Base-by-base conservation (phyloP, 2,329 filamentous ascomycete species). In the Neoarthrinium moseri region DNA sequence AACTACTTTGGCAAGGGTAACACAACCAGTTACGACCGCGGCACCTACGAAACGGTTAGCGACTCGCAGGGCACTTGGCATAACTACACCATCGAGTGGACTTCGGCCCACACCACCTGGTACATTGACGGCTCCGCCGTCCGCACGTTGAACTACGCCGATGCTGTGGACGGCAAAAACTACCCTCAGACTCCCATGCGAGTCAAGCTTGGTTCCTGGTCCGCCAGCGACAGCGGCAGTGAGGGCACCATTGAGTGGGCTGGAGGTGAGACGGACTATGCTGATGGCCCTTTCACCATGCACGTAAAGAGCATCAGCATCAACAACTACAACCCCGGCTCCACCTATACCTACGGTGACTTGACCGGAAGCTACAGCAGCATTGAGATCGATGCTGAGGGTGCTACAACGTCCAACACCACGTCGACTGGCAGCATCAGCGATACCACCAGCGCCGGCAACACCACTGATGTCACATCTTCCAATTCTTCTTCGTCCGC, bases 1-100 rank as follows among this genome's bases (percentile, higher is more conserved):
- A 89, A 89, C 63, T 89, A 87, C 64, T 82, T 80, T 57, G 75
- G 78, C 58, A 79, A 82, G 64, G 80, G 78, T 39, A 62, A 81
- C 61, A 78, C 75, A 26, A 78, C 77, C 3, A 69, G 68, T 13
- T 81, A 73, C 57, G 74, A 81, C 58, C 73, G 78, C 43, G 77
- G 71, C 52, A 64, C 68, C 32, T 74, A 74, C 63, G 65, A 74
- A 54, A 57, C 67, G n/a, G 67, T 80, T 32, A 52, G 67, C 33
- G 62, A 66, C 45, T 66, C 74, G 15, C 75, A 72, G 50, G 59
- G 62, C 15, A 68, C 67, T 27, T 70, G 64, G 54, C 78, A 81
- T 65, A 81, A 77, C 46, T 83, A 83, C 58, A 74, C 75, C 5
- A 58, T 81, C 22, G 72, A 78, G 61, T 83, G 79, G 79, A 80